Evolutionary conservation across 495 filamentous ascomycete genomes (phyloP), one percentile per base, ranked within the genome.

Genomic region (Xylaria telfairii): DNA sequence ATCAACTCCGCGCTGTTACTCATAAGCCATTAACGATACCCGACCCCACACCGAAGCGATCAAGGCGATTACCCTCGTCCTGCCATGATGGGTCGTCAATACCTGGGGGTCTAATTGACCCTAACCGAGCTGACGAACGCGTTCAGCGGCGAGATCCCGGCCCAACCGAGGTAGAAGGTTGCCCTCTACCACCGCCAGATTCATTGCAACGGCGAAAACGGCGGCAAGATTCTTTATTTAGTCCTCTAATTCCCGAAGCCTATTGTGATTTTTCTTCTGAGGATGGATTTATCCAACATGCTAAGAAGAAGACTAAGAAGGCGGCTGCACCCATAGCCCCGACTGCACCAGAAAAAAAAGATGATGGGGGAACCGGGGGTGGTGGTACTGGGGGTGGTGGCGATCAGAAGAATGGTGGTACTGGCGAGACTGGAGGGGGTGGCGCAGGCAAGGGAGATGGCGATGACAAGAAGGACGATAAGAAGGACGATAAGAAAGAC

Each of bases 211-310:
- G 67, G n/a, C 69, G 59, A 49, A n/a, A 53, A 44, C 70, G 65
- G 26, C 68, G 42, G 34, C 65, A 73, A 64, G 64, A 78, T 37
- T 71, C 72, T 24, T 60, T 80, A 19, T 74, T 80, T 34, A 54
- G 59, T 19, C 76, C 81, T 65, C 81, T 81, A 28, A 79, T 67
- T 47, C 73, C 73, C 62, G 72, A 75, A n/a, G 63, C 75, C n/a
- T 71, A 66, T 26, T 74, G 87, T 56, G 83, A 88, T 71, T 80
- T 87, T 39, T 69, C 72, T 3, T 81, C 81, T n/a, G 74, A 85
- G 46, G 81, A 83, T 19, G 84, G 85, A 8, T 83, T 87, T 67
- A 65, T 75, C 5, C 79, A 86, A 65, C 77, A 78, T 37, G 82
- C 78, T 4, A 75, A 72, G 41, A 77, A 74, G 65, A 83, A 81